phyloP scores from a whole-genome alignment of 805 yeast genomes.

The Geotrichum ghanense region DNA sequence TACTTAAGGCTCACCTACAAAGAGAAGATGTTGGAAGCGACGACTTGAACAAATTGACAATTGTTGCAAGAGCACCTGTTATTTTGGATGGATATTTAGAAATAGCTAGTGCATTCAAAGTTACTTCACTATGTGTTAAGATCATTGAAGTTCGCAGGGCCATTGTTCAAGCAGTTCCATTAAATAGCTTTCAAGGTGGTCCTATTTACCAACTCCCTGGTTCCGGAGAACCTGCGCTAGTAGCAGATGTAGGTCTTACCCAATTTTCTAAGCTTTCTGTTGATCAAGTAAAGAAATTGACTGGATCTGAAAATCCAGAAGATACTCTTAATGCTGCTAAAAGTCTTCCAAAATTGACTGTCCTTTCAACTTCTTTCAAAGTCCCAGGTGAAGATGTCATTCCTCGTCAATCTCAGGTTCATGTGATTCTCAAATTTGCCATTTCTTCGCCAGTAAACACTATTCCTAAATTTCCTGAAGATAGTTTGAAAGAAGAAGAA shows the following conservation, averaged over 20 bases:
- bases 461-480: conserved; percentile 14
- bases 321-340: conserved; percentile 17
- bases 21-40: conserved; percentile 31
- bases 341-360: conserved; percentile 55
- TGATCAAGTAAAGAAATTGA: neutral
- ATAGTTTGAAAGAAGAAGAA: conserved; percentile 17
- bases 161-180: conserved; percentile 62
- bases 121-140: conserved; percentile 47
- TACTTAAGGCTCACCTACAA: conserved; percentile 47
- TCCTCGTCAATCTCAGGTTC: conserved; percentile 63
- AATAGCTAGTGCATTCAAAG: conserved; percentile 71
- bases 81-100: conserved; percentile 66
- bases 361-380: conserved; percentile 58
- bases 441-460: conserved; percentile 55
- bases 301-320: conserved; percentile 1
- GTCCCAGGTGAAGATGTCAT: conserved; percentile 73
- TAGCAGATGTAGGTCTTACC: conserved; percentile 2
- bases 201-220: conserved; percentile 77
- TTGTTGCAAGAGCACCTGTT: conserved; percentile 53
- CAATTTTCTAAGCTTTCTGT: neutral
- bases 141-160: conserved; percentile 59
- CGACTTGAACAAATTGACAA: conserved; percentile 37
- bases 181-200: conserved; percentile 36
- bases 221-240: conserved; percentile 36
- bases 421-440: conserved; percentile 62